These are phyloP conservation scores for Quercus tomentella DNA, from an alignment of 331 rosid species.

Conservation along the genomic window DNA sequence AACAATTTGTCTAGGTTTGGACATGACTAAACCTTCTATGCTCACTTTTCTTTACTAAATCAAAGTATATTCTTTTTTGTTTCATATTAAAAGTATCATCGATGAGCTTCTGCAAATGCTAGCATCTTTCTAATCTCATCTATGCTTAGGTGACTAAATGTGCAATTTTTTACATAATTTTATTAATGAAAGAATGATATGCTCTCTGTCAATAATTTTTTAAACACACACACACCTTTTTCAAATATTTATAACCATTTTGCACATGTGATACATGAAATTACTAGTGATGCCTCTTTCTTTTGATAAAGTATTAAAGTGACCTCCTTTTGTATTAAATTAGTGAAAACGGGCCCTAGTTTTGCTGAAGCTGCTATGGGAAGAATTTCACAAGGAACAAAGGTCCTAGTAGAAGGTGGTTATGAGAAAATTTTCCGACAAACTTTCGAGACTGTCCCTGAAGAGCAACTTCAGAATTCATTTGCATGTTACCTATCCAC, in stretches of 20 bases:
- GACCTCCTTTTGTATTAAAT: background rate
- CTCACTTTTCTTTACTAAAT: background rate
- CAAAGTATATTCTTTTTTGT: background rate
- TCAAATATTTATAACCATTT: constrained; percentile 1
- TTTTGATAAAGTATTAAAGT: constrained; percentile 1
- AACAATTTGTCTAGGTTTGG: background rate
- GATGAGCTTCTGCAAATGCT: too few species aligned
- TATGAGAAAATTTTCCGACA: constrained; percentile 69
- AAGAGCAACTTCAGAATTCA: constrained; percentile 73
- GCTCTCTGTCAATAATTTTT: background rate
- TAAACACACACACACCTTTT: background rate
- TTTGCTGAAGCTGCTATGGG: constrained; percentile 90
- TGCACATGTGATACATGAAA: background rate
- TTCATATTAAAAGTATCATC: background rate
- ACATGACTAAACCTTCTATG: background rate
- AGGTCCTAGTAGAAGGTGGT: constrained; percentile 95
- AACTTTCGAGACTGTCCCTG: constrained; percentile 74
- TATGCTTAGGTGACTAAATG: background rate
- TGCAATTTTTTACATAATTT: background rate
- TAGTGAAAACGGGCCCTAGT: constrained; percentile 92
- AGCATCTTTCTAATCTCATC: too few species aligned
- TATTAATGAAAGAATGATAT: background rate
- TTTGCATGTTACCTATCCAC: constrained; percentile 94
- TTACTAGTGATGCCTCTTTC: background rate
- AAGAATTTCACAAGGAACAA: constrained; percentile 96